Evolutionary conservation across 139 green algal species (phyloP).

Genomic region (Chlamydomonas schloesseri): DNA sequence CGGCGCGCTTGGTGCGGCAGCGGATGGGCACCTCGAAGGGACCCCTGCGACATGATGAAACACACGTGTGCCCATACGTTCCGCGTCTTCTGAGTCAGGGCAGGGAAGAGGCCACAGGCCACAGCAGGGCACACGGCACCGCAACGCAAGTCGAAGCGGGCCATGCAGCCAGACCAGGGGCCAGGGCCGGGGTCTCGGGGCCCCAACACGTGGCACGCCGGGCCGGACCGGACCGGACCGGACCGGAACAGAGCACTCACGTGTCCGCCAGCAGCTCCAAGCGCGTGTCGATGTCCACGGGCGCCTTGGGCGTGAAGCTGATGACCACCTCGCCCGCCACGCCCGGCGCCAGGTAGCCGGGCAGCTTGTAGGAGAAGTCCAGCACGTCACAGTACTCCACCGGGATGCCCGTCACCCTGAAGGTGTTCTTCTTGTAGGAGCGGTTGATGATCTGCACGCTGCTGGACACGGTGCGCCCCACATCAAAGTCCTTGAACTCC

Average conservation of each 20-base stretch:
- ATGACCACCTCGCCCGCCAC: conserved; percentile 63
- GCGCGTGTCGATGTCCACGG: conserved; percentile 66
- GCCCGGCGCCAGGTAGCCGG: conserved; percentile 71
- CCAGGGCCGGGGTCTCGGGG: no score
- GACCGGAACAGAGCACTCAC: no score
- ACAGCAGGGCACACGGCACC: no score
- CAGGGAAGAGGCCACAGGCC: no score
- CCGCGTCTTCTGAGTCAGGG: no score
- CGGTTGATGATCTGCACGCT: conserved; percentile 73
- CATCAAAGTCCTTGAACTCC: conserved; percentile 70
- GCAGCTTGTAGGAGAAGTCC: conserved; percentile 66
- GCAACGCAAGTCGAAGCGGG: no score
- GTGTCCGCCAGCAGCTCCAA: conserved; percentile 70
- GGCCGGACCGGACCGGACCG: no score
- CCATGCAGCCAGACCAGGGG: no score
- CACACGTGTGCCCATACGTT: no score
- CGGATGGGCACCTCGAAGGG: conserved; percentile 63
- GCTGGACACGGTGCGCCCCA: conserved; percentile 58
- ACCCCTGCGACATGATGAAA: not conserved
- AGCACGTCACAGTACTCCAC: conserved; percentile 61
- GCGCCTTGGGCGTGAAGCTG: conserved; percentile 72
- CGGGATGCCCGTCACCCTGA: conserved; percentile 63
- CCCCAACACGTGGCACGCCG: no score
- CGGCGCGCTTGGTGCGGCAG: conserved; percentile 67
- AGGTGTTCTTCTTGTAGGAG: conserved; percentile 72